Conservation (phyloP, 495 filamentous ascomycete species). For the Thozetella sp. region DNA sequence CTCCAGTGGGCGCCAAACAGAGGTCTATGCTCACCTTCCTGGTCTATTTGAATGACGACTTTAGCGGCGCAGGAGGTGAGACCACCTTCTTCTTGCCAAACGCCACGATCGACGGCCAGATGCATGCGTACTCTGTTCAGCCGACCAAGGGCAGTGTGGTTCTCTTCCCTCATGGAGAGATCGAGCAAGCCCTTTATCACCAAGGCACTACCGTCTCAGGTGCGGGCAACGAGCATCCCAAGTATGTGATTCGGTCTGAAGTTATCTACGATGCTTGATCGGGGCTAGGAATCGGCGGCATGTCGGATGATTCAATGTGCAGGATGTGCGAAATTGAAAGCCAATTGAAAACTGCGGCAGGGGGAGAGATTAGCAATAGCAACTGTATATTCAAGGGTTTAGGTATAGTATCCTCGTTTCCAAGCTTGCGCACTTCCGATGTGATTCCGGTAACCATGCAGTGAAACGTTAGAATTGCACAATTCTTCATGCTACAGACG, state of each 20-base stretch:
- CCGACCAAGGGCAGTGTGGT: conserved; percentile 33
- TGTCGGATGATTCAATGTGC: no score
- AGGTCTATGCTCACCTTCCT: conserved; percentile 41
- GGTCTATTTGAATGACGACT: conserved; percentile 42
- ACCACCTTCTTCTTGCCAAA: conserved; percentile 42
- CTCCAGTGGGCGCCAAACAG: conserved; percentile 29
- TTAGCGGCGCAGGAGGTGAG: conserved; percentile 32
- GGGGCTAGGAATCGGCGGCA: no score
- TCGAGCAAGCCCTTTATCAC: conserved; percentile 30
- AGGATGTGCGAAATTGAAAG: no score
- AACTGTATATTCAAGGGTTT: no score
- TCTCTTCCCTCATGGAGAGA: conserved; percentile 40
- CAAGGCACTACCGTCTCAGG: conserved; percentile 36
- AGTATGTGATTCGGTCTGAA: conserved; percentile 41
- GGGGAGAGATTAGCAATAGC: no score
- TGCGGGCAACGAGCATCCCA: conserved; percentile 13
- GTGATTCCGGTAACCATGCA: no score
- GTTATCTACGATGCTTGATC: conserved; percentile 30
- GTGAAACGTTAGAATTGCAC: no score
- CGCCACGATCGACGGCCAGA: conserved; percentile 25
- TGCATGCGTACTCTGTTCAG: conserved; percentile 39
- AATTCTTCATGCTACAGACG: no score
- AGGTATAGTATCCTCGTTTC: no score
- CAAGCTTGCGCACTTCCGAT: no score
- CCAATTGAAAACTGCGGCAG: no score